Evolutionary conservation across 75 land plant species (phyloP).

Genomic region (Pinus taeda): DNA sequence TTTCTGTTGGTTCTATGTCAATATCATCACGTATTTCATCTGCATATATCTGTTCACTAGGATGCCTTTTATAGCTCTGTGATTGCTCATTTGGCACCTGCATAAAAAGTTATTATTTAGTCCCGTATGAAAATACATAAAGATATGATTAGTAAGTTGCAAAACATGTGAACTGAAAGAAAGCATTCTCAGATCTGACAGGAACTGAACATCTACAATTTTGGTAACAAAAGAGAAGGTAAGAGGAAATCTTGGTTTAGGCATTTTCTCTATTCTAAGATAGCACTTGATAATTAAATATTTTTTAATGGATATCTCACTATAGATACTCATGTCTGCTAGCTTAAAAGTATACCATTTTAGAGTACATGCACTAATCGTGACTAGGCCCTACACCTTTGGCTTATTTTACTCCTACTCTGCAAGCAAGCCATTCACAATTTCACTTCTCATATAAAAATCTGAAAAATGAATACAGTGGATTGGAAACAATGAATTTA

Average conservation of each 20-base stretch:
- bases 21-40: constrained; percentile 32
- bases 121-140: background rate
- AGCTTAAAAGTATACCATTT: background rate
- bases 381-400: background rate
- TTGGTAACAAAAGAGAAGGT: background rate
- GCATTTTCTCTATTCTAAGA: background rate
- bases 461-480: background rate
- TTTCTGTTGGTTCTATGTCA: constrained; percentile 52
- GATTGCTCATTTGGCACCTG: constrained; percentile 46
- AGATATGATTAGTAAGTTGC: background rate
- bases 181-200: background rate
- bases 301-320: background rate
- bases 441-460: background rate
- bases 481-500: background rate
- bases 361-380: background rate
- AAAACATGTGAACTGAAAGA: background rate
- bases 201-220: background rate
- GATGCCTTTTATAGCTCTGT: constrained; percentile 48
- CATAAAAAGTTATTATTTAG: background rate
- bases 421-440: background rate
- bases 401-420: background rate
- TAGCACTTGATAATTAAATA: background rate
- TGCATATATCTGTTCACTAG: constrained; percentile 68
- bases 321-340: constrained; percentile 1
- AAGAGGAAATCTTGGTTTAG: background rate